Conservation (phyloP, 306 rosid genomes). For the Corylus americana region DNA sequence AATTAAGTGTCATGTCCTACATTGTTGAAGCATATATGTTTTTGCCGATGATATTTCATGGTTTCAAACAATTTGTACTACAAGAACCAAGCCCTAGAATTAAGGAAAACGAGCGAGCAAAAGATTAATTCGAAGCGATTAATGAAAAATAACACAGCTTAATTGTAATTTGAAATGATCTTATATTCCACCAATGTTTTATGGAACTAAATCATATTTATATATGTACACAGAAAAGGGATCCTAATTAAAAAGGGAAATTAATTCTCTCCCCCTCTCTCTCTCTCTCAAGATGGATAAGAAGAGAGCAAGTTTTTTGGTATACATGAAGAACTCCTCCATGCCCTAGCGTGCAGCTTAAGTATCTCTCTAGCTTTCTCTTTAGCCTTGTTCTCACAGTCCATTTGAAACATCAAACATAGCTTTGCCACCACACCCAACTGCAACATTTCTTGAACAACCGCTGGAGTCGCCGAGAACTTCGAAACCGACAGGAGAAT, state of each 20-base stretch:
- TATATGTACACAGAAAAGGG: constrained; percentile 2
- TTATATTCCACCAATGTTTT: background rate
- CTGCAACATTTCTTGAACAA: constrained; percentile 69
- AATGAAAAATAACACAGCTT: too few relatives aligned
- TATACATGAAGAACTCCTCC: constrained; percentile 66
- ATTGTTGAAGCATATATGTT: background rate
- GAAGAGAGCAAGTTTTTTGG: constrained; percentile 51
- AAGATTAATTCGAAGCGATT: too few relatives aligned
- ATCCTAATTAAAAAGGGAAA: background rate
- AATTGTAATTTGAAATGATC: background rate
- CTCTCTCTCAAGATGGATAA: constrained; percentile 28
- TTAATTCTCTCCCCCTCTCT: background rate
- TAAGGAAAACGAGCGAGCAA: too few relatives aligned
- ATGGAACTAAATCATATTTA: constrained; percentile 16
- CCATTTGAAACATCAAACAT: constrained; percentile 66
- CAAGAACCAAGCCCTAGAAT: too few relatives aligned
- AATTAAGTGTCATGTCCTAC: background rate
- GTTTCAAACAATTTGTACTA: too few relatives aligned
- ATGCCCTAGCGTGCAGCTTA: constrained; percentile 55
- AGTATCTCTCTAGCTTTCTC: constrained; percentile 77
- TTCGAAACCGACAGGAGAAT: constrained; percentile 48
- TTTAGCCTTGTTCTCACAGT: constrained; percentile 67
- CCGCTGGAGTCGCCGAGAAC: constrained; percentile 46
- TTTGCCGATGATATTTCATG: background rate
- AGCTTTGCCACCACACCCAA: constrained; percentile 76